Conservation (phyloP, 2,329 filamentous ascomycete species). For the Colletotrichum camelliae region DNA sequence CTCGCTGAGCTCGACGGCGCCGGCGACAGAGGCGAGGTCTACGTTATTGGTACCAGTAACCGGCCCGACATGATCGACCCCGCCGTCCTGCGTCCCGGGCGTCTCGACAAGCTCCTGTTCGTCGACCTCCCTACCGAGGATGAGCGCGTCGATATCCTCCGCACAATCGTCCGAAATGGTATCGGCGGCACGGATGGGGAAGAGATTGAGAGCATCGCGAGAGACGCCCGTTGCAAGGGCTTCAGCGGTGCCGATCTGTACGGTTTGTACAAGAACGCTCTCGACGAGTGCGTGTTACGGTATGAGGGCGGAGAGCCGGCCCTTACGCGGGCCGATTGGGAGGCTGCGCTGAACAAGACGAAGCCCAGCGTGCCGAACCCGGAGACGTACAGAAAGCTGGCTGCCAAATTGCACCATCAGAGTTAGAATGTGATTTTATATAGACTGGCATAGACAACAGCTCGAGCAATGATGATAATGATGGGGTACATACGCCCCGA, state of each 20-base stretch:
- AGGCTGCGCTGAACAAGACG: slow-evolving; percentile 53
- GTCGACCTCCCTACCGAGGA: slow-evolving; percentile 82
- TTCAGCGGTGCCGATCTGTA: slow-evolving; percentile 76
- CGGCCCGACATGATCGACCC: slow-evolving; percentile 95
- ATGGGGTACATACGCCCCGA: neutral
- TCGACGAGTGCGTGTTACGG: slow-evolving; percentile 40
- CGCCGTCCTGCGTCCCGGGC: slow-evolving; percentile 90
- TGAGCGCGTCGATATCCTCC: slow-evolving; percentile 86
- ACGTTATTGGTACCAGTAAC: slow-evolving; percentile 94
- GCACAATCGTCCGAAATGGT: slow-evolving; percentile 64
- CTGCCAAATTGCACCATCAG: slow-evolving; percentile 30
- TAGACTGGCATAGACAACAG: neutral
- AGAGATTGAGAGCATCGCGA: slow-evolving; percentile 68
- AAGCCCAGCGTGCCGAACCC: slow-evolving; percentile 55
- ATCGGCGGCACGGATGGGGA: slow-evolving; percentile 41
- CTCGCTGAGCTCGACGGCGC: slow-evolving; percentile 94
- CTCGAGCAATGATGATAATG: neutral
- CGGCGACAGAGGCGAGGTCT: slow-evolving; percentile 81
- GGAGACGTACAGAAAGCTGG: slow-evolving; percentile 46
- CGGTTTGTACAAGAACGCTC: slow-evolving; percentile 51
- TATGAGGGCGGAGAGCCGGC: slow-evolving; percentile 30
- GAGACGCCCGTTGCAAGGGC: slow-evolving; percentile 70
- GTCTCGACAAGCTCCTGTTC: slow-evolving; percentile 86
- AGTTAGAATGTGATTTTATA: neutral
- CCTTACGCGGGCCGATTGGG: slow-evolving; percentile 54